Evolutionary conservation across 176 grass and related monocot species (phyloP).

Genomic region (Puya raimondii): DNA sequence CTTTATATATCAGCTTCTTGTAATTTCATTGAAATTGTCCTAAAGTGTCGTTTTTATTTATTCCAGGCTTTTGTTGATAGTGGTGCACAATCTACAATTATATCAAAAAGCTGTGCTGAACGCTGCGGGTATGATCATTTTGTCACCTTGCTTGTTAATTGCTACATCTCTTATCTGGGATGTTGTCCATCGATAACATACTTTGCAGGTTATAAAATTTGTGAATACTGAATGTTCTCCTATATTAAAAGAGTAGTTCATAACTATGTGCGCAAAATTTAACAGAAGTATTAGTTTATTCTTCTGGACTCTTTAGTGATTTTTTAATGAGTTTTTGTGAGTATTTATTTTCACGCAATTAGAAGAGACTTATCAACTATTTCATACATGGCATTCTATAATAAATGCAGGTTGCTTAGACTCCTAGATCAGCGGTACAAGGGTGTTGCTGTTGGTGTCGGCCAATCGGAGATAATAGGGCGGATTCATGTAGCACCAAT

Average conservation of each 20-base stretch:
- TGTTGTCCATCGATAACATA: background rate
- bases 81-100: constrained; percentile 95
- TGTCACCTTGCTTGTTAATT: constrained; percentile 12
- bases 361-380: background rate
- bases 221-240: background rate
- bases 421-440: constrained; percentile 82
- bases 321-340: no score
- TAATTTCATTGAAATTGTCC: constrained; percentile 15
- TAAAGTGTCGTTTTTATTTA: constrained; percentile 22
- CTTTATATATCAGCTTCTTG: constrained; percentile 3
- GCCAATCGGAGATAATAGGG: constrained; percentile 93
- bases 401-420: constrained; percentile 65
- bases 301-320: no score
- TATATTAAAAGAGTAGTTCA: background rate
- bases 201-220: background rate
- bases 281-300: no score
- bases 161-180: background rate
- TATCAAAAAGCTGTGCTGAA: constrained; percentile 94
- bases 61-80: constrained; percentile 95
- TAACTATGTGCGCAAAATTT: no score
- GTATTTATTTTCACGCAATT: background rate
- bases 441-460: constrained; percentile 89
- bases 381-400: background rate
- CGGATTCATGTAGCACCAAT: constrained; percentile 95
- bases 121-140: constrained; percentile 73